Conservation (phyloP, 208 protist genomes). For the Angomonas deanei region DNA sequence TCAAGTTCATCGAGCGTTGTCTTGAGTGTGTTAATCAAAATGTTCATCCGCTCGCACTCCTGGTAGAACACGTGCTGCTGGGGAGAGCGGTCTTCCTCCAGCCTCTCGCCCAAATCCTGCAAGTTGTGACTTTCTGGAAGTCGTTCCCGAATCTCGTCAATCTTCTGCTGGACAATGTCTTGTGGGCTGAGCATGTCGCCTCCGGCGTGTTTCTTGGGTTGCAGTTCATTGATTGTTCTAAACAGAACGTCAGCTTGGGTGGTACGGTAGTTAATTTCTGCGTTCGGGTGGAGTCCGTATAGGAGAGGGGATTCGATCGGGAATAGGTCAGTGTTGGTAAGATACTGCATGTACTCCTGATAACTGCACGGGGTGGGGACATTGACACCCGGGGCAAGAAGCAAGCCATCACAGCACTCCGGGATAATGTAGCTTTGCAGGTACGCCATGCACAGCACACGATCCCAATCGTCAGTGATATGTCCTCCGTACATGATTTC, state of each 20-base stretch:
- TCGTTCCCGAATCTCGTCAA: conserved; percentile 89
- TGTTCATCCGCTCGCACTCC: conserved; percentile 98
- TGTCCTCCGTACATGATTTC: conserved; percentile 99
- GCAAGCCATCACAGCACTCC: conserved; percentile 88
- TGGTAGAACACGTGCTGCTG: conserved; percentile 97
- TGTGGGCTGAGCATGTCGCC: conserved; percentile 84
- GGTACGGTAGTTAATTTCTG: conserved; percentile 98
- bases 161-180: conserved; percentile 90
- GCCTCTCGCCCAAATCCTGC: conserved; percentile 87
- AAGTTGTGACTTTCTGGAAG: conserved; percentile 91
- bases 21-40: conserved; percentile 89
- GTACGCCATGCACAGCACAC: conserved; percentile 96
- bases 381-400: conserved; percentile 91
- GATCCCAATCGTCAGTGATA: conserved; percentile 98
- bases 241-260: conserved; percentile 95
- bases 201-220: conserved; percentile 90
- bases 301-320: conserved; percentile 93
- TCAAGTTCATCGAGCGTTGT: conserved; percentile 95
- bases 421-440: conserved; percentile 87
- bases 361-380: conserved; percentile 83
- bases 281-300: conserved; percentile 98
- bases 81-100: conserved; percentile 96
- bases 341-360: conserved; percentile 95
- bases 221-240: conserved; percentile 94
- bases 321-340: conserved; percentile 87